phyloP scores from a whole-genome alignment of 2,329 filamentous ascomycete species.

The Coniella vitis region DNA sequence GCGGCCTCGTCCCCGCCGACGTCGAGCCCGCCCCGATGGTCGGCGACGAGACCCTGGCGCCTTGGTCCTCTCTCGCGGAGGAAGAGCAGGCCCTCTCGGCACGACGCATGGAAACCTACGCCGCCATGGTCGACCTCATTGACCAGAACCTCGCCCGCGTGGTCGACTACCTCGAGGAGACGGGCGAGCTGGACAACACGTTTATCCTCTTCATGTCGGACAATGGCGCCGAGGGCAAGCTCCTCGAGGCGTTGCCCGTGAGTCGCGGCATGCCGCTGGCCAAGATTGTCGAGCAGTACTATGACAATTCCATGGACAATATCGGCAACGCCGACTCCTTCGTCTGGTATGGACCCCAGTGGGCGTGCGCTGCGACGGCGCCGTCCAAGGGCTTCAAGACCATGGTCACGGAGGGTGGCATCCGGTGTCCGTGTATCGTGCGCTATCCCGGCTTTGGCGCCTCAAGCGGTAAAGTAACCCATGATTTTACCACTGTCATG shows the following conservation, averaged over 20 bases:
- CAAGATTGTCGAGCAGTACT: slow-evolving; percentile 38
- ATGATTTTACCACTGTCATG: slow-evolving; percentile 46
- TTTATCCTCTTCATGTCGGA: slow-evolving; percentile 58
- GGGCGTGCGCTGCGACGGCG: slow-evolving; percentile 34
- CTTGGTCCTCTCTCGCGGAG: slow-evolving; percentile 39
- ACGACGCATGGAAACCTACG: slow-evolving; percentile 54
- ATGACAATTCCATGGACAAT: slow-evolving; percentile 49
- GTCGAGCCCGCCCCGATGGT: slow-evolving; percentile 44
- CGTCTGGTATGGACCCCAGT: slow-evolving; percentile 52
- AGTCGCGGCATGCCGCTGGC: slow-evolving; percentile 14
- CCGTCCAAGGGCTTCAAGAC: slow-evolving; percentile 25
- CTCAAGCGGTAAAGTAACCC: slow-evolving; percentile 31
- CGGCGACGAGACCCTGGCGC: slow-evolving; percentile 34
- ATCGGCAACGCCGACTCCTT: slow-evolving; percentile 46
- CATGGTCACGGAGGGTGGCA: slow-evolving; percentile 40
- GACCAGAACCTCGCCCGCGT: slow-evolving; percentile 55
- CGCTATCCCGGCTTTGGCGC: slow-evolving; percentile 18
- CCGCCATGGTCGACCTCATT: slow-evolving; percentile 57
- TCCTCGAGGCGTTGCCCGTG: slow-evolving; percentile 18
- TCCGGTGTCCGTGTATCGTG: slow-evolving; percentile 44
- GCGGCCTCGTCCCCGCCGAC: slow-evolving; percentile 46
- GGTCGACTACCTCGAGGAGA: slow-evolving; percentile 46
- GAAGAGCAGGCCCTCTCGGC: slow-evolving; percentile 40
- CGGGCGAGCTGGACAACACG: slow-evolving; percentile 55
- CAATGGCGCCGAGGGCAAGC: slow-evolving; percentile 35